Base-by-base conservation (phyloP, 768 basidiomycete species). In the Rhodotorula paludigena region DNA sequence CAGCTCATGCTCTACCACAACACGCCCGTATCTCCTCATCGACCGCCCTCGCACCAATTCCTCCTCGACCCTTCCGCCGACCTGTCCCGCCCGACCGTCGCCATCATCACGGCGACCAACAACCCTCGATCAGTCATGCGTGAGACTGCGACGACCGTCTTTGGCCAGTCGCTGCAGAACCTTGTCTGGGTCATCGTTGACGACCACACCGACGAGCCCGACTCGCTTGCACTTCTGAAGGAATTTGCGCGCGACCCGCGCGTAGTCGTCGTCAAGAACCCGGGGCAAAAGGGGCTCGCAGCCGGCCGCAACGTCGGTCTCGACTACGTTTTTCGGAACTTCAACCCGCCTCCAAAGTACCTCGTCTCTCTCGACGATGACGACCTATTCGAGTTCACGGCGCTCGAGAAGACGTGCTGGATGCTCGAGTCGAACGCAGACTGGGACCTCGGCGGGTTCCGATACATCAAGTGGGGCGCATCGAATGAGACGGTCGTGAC, bases 381-480 rank as follows among this genome's bases (percentile, higher is more conserved):
- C 73, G 73, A 74, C 53, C 60, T 74, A 49, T 70, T 71, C 60
- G 73, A 74, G 56, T 63, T 66, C 28, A 74, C 73, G 51, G 68
- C 69, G 57, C 49, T 74, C 44, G 73, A 74, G 53, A 74, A 74
- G 60, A 32, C 64, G 20, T 57, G 61, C 16, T 74, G 73, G 73
- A 74, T 71, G 73, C 63, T 74, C 48, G 66, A 66, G 59, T 49
- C 42, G 25, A 74, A 74, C 49, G 45, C 54, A 38, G 58, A 68
- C 21, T 74, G 73, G 73, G 65, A 66, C 39, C 38, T 74, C 9
- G 73, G 53, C 35, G 66, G 65, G 36, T 74, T 64, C 56, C 39
- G 54, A n/a, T 74, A 71, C 64, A 52, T 74, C 66, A 74, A 74
- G 53, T 74, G 64, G 47, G 73, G 73, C 5, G 60, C 56, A 14